Conservation (phyloP, 1,284 basidiomycete genomes). For the Rhodofomes roseus region DNA sequence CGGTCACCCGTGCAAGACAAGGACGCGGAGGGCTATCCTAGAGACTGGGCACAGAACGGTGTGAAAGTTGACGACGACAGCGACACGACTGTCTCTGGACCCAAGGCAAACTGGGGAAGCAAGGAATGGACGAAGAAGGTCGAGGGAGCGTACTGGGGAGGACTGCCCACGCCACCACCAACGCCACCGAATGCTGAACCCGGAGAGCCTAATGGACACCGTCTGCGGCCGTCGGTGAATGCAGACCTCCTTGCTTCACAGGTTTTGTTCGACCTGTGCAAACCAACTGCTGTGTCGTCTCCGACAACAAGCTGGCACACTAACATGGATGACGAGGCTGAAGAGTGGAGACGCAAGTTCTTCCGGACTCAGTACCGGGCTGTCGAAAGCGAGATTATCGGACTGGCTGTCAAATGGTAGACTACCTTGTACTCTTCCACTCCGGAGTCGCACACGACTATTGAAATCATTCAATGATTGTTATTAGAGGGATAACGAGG, state of each 20-base stretch:
- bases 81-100: conserved; percentile 24
- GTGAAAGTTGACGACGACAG: conserved; percentile 35
- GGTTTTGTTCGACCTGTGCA: conserved; percentile 41
- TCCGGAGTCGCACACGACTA: not conserved
- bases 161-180: conserved; percentile 48
- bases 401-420: conserved; percentile 36
- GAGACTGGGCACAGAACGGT: conserved; percentile 53
- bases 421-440: not conserved
- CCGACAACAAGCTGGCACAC: conserved; percentile 23
- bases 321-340: conserved; percentile 38
- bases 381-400: conserved; percentile 79
- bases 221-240: conserved; percentile 9
- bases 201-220: not conserved
- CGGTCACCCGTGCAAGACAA: conserved; percentile 43
- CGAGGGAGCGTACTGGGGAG: conserved; percentile 74
- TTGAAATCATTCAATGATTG: not conserved
- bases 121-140: conserved; percentile 78
- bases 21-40: conserved; percentile 60
- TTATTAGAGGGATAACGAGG: not conserved
- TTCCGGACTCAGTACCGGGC: conserved; percentile 84
- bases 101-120: conserved; percentile 61
- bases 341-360: conserved; percentile 39
- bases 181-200: conserved; percentile 30
- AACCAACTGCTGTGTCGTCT: conserved; percentile 4
- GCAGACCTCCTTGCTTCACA: conserved; percentile 41